A percentile compares a stretch with the other conserved stretches of the same genome.
Conservation (phyloP, 1,284 basidiomycete species). For the Austroboletus novae-zelandiae region DNA sequence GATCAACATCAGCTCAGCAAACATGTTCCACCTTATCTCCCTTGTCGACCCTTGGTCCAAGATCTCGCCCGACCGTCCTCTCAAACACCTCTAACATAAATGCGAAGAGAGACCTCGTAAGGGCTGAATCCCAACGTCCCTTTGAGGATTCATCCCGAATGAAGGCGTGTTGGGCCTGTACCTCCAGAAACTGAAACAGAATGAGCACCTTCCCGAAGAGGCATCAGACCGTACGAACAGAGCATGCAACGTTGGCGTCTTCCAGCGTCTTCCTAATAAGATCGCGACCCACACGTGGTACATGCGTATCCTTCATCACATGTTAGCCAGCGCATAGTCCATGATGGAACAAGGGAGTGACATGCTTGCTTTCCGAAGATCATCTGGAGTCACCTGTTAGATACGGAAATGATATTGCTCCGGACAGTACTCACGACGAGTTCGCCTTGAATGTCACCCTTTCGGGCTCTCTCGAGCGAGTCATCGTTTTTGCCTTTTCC, state of each 20-base stretch:
- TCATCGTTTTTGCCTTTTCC: constrained; percentile 84
- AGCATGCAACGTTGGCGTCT: constrained; percentile 67
- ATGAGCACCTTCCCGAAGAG: constrained; percentile 1
- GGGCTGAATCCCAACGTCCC: constrained; percentile 90
- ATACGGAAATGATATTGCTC: neutral
- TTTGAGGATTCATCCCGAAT: constrained; percentile 89
- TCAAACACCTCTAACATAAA: constrained; percentile 95
- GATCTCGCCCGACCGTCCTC: constrained; percentile 77
- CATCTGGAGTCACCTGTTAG: constrained; percentile 50
- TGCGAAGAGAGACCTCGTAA: constrained; percentile 76
- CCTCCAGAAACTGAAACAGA: constrained; percentile 73
- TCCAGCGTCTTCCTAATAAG: constrained; percentile 80
- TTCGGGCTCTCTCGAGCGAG: constrained; percentile 65
- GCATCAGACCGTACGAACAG: constrained; percentile 45
- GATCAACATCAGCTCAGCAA: constrained; percentile 8
- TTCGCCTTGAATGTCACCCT: constrained; percentile 83
- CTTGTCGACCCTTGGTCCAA: constrained; percentile 60
- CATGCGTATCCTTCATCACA: constrained; percentile 72
- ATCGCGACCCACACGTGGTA: constrained; percentile 80
- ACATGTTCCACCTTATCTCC: constrained; percentile 66
- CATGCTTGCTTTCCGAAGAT: constrained; percentile 89
- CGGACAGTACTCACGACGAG: constrained; percentile 57
- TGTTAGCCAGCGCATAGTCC: constrained; percentile 1
- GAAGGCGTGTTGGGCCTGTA: constrained; percentile 93
- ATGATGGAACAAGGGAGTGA: neutral